A percentile compares a stretch with the other conserved stretches of the same genome.
phyloP scores from a whole-genome alignment of 352 stramenopile species.

The Phytopythium cucurbitacearum region DNA sequence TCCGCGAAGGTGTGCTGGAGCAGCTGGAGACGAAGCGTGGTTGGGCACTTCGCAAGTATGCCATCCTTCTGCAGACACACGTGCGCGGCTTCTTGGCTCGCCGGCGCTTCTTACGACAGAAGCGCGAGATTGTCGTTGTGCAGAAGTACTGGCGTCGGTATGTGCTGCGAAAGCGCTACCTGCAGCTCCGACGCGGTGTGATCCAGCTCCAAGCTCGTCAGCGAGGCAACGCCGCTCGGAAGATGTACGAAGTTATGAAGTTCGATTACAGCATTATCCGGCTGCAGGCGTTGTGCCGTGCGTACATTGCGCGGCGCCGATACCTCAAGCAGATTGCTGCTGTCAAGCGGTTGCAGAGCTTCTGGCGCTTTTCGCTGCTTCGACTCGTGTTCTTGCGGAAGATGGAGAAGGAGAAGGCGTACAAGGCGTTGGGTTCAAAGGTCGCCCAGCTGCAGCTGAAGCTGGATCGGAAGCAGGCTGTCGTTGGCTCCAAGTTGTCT shows the following conservation, averaged over 20 bases:
- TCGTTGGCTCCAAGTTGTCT: constrained; percentile 32
- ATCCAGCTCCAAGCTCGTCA: constrained; percentile 56
- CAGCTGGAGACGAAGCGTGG: constrained; percentile 71
- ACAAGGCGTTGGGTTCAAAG: constrained; percentile 69
- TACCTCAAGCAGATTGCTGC: constrained; percentile 54
- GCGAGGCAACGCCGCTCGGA: constrained; percentile 55
- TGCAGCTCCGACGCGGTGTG: constrained; percentile 40
- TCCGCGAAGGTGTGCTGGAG: constrained; percentile 81
- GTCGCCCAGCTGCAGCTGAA: constrained; percentile 68
- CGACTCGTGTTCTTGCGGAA: constrained; percentile 71
- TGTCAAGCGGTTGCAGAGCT: constrained; percentile 59
- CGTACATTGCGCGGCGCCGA: constrained; percentile 38
- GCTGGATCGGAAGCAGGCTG: constrained; percentile 52
- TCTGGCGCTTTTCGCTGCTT: constrained; percentile 73
- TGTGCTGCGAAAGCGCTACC: constrained; percentile 51
- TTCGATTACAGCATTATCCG: constrained; percentile 75
- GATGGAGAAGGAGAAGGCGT: constrained; percentile 82
- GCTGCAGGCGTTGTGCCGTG: constrained; percentile 68
- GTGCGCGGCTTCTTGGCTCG: constrained; percentile 63
- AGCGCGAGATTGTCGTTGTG: constrained; percentile 41
- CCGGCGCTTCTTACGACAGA: constrained; percentile 43
- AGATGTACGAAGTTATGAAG: constrained; percentile 63
- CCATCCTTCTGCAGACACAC: constrained; percentile 70
- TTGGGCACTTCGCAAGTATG: constrained; percentile 66
- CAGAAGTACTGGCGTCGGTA: constrained; percentile 79